phyloP scores from a whole-genome alignment of 2,329 filamentous ascomycete genomes.

The Phialemoniopsis sp. region DNA sequence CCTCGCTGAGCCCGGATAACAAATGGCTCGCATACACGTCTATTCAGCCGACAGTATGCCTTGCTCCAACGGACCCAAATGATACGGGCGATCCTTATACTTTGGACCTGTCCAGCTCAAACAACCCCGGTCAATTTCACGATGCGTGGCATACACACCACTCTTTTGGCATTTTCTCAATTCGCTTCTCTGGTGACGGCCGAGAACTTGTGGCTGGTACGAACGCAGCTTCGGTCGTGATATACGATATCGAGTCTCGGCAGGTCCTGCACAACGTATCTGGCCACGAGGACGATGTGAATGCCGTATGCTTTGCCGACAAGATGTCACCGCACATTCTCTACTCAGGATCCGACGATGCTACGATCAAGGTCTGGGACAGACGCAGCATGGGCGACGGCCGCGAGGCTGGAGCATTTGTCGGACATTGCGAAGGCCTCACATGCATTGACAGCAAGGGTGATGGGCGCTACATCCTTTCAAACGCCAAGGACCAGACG shows the following conservation, averaged over 20 bases:
- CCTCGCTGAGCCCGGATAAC: conserved; percentile 86
- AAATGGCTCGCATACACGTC: conserved; percentile 88
- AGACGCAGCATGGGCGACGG: conserved; percentile 85
- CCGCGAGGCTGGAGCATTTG: conserved; percentile 62
- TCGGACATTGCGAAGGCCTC: conserved; percentile 62
- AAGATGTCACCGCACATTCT: conserved; percentile 85
- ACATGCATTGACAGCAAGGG: conserved; percentile 69
- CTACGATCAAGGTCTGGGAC: conserved; percentile 95
- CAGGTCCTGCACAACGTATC: conserved; percentile 68
- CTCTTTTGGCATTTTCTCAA: conserved; percentile 73
- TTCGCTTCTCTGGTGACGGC: conserved; percentile 90
- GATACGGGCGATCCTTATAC: conserved; percentile 76
- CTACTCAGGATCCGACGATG: conserved; percentile 93
- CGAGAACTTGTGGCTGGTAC: conserved; percentile 88
- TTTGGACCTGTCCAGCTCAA: conserved; percentile 64
- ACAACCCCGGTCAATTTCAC: conserved; percentile 20
- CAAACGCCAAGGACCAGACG: conserved; percentile 92
- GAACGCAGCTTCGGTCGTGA: conserved; percentile 71
- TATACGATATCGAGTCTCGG: conserved; percentile 87
- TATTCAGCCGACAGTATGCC: conserved; percentile 76
- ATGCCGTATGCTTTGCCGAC: conserved; percentile 94
- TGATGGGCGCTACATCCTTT: conserved; percentile 77
- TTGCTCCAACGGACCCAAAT: conserved; percentile 82
- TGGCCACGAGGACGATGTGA: conserved; percentile 86
- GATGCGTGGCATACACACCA: conserved; percentile 20